These are phyloP conservation scores for Pseudogymnoascus sp. DNA, from an alignment of 2,329 filamentous ascomycete genomes.

Conservation along the genomic window DNA sequence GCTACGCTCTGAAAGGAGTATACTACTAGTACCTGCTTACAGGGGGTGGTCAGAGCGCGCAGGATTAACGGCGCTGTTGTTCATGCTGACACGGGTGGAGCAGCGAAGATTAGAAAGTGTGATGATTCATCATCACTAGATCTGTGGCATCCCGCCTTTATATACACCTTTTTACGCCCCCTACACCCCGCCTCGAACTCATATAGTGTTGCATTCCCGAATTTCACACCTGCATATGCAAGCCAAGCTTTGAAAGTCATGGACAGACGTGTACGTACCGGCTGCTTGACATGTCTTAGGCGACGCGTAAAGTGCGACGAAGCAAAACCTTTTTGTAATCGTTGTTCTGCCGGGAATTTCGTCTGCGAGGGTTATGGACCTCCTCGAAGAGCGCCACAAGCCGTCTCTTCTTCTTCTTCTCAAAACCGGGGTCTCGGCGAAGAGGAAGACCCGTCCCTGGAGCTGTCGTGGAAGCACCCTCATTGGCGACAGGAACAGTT, in stretches of 20 bases:
- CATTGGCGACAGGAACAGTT: conserved; percentile 19
- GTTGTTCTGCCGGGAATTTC: conserved; percentile 14
- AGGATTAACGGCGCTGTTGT: neutral
- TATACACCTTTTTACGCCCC: neutral
- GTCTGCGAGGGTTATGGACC: conserved; percentile 11
- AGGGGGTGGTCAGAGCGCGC: neutral
- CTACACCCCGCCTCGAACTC: neutral
- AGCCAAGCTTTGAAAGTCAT: neutral
- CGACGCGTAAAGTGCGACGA: conserved; percentile 21
- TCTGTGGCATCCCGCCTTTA: neutral
- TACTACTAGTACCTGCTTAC: no score
- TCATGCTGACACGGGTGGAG: neutral
- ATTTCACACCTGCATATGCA: neutral
- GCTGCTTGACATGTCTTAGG: conserved; percentile 18
- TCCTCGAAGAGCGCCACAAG: neutral
- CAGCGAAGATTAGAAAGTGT: neutral
- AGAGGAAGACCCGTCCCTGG: neutral
- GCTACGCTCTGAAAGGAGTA: no score
- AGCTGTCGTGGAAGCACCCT: neutral
- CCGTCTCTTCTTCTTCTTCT: neutral
- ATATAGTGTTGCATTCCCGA: neutral
- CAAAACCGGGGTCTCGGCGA: neutral
- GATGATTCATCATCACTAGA: neutral
- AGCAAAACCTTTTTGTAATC: conserved; percentile 15
- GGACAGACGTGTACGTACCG: conserved; percentile 15